Conservation (phyloP, 73 alveolate species). For the Breviolum minutum region DNA sequence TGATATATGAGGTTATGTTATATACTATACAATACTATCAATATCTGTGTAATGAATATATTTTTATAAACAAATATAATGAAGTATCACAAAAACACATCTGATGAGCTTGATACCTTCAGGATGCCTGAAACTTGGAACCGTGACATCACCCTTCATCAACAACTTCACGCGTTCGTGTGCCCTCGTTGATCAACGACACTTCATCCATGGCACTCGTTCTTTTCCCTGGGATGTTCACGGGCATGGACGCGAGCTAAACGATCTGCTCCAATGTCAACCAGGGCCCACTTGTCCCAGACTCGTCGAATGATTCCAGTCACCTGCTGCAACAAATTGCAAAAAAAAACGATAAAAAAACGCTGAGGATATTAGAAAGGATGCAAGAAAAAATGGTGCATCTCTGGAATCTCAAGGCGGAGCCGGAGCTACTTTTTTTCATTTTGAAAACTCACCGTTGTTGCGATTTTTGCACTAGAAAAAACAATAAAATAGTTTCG, state of each 20-base stretch:
- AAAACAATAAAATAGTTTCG: no score
- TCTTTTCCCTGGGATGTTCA: constrained; percentile 81
- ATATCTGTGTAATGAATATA: no score
- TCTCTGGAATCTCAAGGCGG: not conserved
- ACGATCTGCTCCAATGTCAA: constrained; percentile 87
- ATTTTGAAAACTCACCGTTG: not conserved
- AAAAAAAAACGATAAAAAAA: not conserved
- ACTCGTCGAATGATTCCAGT: constrained; percentile 90
- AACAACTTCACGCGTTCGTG: no score
- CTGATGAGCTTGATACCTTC: no score
- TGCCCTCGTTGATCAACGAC: not conserved
- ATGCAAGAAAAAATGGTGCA: not conserved
- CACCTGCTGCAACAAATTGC: not conserved
- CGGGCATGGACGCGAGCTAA: constrained; percentile 78
- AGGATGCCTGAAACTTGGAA: no score
- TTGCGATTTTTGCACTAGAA: not conserved
- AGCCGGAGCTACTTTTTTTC: not conserved
- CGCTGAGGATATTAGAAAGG: not conserved
- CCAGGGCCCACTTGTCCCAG: constrained; percentile 93
- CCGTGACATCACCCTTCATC: no score
- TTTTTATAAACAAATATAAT: no score
- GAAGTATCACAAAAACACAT: no score
- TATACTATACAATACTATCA: no score
- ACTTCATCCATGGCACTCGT: constrained; percentile 20
- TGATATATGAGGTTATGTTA: not conserved